Percentiles rank a stretch among this genome's conserved stretches.
Conservation (phyloP, 768 basidiomycete genomes). For the Termitomyces sp. region DNA sequence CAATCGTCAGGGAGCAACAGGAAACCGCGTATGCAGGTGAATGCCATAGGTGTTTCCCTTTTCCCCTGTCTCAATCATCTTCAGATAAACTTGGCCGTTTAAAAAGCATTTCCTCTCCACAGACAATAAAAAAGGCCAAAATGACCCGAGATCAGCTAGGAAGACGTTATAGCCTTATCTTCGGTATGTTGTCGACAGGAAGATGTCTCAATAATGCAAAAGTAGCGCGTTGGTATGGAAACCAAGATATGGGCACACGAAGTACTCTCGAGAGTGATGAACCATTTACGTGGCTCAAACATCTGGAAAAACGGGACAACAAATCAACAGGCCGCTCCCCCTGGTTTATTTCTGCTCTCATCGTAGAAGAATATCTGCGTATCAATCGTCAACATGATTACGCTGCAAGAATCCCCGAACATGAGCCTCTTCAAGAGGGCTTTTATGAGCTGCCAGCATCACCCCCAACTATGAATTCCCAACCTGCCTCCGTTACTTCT, state of each 20-base stretch:
- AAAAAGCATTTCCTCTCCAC: slow-evolving; percentile 39
- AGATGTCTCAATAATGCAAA: slow-evolving; percentile 38
- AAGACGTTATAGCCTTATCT: slow-evolving; percentile 57
- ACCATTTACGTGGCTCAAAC: slow-evolving; percentile 70
- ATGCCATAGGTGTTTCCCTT: slow-evolving; percentile 5
- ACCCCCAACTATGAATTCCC: slow-evolving; percentile 14
- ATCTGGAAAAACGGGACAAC: slow-evolving; percentile 42
- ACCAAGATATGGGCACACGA: slow-evolving; percentile 39
- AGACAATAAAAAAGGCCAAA: slow-evolving; percentile 56
- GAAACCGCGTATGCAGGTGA: slow-evolving; percentile 53
- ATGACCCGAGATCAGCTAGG: slow-evolving; percentile 61
- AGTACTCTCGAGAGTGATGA: slow-evolving; percentile 58
- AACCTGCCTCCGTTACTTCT: slow-evolving; percentile 17
- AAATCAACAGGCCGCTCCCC: slow-evolving; percentile 31
- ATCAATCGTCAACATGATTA: slow-evolving; percentile 27
- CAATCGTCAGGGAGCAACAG: slow-evolving; percentile 50
- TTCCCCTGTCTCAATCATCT: not conserved
- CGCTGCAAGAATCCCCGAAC: slow-evolving; percentile 43
- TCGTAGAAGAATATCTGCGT: slow-evolving; percentile 60
- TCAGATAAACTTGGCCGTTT: slow-evolving; percentile 56
- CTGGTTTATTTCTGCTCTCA: slow-evolving; percentile 64
- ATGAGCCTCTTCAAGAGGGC: slow-evolving; percentile 17
- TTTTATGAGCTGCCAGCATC: slow-evolving; percentile 16
- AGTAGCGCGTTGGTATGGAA: slow-evolving; percentile 56
- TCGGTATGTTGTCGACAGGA: slow-evolving; percentile 27